Conservation (phyloP, 2,329 filamentous ascomycete genomes). For the Stemphylium vesicarium region DNA sequence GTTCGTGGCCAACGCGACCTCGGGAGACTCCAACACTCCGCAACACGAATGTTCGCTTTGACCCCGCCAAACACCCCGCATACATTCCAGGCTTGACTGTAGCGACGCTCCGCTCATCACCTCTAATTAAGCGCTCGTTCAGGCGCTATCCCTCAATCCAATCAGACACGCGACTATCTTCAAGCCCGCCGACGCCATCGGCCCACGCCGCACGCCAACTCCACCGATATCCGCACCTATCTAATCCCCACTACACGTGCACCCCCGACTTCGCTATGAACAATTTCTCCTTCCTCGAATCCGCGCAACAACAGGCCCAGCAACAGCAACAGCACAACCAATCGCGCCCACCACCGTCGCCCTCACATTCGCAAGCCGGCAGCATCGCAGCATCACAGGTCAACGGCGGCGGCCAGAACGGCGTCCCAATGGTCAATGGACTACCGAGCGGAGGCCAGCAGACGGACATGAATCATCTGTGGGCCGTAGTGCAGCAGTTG, state of each 20-base stretch:
- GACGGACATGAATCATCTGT: conserved; percentile 53
- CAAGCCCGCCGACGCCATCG: conserved; percentile 6
- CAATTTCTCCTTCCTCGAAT: conserved; percentile 47
- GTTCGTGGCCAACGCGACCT: not conserved
- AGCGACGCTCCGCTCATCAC: conserved; percentile 3
- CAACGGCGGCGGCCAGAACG: conserved; percentile 40
- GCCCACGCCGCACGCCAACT: conserved; percentile 17
- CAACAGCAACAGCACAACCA: conserved; percentile 18
- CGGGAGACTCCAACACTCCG: not conserved
- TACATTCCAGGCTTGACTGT: not conserved
- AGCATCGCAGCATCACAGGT: conserved; percentile 32
- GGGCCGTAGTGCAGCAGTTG: conserved; percentile 51
- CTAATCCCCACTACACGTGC: conserved; percentile 16
- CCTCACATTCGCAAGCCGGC: conserved; percentile 34
- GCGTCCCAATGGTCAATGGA: conserved; percentile 49
- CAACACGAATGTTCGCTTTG: conserved; percentile 3
- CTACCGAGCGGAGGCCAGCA: conserved; percentile 50
- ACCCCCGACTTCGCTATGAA: conserved; percentile 35
- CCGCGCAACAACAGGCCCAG: conserved; percentile 19
- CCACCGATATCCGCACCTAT: conserved; percentile 11
- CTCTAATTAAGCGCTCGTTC: not conserved
- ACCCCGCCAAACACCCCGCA: conserved; percentile 8
- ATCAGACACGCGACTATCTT: conserved; percentile 7
- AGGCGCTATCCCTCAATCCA: conserved; percentile 5
- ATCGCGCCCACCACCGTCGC: conserved; percentile 45